These are phyloP conservation scores for Nelumbo lutea DNA, from an alignment of 164 flowering plant genomes.

Conservation along the genomic window DNA sequence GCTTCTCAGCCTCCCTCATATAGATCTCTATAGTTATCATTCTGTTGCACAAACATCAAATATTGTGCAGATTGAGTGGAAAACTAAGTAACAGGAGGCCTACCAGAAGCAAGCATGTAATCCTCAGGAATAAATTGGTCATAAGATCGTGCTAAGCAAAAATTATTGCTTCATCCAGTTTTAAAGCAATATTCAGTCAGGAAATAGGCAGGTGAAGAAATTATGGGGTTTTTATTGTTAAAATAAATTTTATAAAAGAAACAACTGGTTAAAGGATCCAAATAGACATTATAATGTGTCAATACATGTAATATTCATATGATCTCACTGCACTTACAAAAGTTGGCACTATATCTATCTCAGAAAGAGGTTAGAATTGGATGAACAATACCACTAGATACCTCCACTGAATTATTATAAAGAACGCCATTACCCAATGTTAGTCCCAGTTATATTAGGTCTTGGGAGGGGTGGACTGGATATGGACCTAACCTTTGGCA, in stretches of 20 bases:
- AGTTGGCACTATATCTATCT: neutral
- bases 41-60: neutral
- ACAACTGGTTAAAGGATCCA: neutral
- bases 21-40: too few relatives aligned
- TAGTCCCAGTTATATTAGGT: too few relatives aligned
- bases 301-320: neutral
- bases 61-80: neutral
- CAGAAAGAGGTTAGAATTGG: neutral
- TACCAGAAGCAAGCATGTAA: neutral
- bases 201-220: neutral
- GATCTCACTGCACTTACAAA: neutral
- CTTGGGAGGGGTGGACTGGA: too few relatives aligned
- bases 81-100: neutral
- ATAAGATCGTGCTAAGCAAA: neutral
- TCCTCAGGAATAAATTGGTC: neutral
- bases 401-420: neutral
- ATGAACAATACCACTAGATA: neutral
- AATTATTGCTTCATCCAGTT: too few relatives aligned
- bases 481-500: too few relatives aligned
- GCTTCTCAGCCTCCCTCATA: too few relatives aligned
- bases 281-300: neutral
- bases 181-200: neutral
- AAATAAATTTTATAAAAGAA: too few relatives aligned
- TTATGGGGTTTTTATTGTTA: too few relatives aligned
- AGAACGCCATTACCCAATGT: too few relatives aligned